Conservation (phyloP, 805 yeast species). For the Saitoella complicata region DNA sequence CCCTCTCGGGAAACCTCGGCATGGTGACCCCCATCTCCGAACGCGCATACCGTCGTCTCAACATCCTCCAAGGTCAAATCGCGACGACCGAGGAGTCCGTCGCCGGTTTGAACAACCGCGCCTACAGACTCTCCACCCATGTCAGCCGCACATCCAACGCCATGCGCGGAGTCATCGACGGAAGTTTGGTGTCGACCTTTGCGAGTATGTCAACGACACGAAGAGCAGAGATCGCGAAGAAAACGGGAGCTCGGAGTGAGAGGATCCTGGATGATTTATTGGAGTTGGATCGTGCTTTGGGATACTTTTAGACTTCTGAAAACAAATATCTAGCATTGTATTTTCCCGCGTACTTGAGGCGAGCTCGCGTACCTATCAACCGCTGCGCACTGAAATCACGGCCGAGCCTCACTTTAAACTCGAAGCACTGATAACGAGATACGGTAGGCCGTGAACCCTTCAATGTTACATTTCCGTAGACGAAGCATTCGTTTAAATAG, state of each 20-base stretch:
- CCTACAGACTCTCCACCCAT: slow-evolving; percentile 11
- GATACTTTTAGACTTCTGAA: slow-evolving; percentile 8
- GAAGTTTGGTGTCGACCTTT: slow-evolving; percentile 1
- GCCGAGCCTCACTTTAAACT: too few relatives aligned
- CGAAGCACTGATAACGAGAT: too few relatives aligned
- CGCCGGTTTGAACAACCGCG: slow-evolving; percentile 64
- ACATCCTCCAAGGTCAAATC: slow-evolving; percentile 74
- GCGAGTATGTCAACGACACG: slow-evolving; percentile 5
- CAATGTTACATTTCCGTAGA: too few relatives aligned
- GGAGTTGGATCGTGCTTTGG: slow-evolving; percentile 10
- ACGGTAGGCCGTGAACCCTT: too few relatives aligned
- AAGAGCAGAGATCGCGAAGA: slow-evolving; percentile 8
- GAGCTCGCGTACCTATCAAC: too few relatives aligned
- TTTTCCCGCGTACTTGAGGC: too few relatives aligned
- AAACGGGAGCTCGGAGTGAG: slow-evolving; percentile 10
- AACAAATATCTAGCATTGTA: too few relatives aligned
- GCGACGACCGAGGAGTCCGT: slow-evolving; percentile 56
- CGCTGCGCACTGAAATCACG: too few relatives aligned
- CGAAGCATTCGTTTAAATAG: too few relatives aligned
- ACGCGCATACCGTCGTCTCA: slow-evolving; percentile 58
- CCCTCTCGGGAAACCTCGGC: slow-evolving; percentile 65
- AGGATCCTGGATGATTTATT: slow-evolving; percentile 10
- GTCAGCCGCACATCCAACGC: background rate
- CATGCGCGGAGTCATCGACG: slow-evolving; percentile 3
- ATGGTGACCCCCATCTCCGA: slow-evolving; percentile 63